Base-by-base conservation (phyloP, 495 filamentous ascomycete species). In the Aspergillus conjunctus region DNA sequence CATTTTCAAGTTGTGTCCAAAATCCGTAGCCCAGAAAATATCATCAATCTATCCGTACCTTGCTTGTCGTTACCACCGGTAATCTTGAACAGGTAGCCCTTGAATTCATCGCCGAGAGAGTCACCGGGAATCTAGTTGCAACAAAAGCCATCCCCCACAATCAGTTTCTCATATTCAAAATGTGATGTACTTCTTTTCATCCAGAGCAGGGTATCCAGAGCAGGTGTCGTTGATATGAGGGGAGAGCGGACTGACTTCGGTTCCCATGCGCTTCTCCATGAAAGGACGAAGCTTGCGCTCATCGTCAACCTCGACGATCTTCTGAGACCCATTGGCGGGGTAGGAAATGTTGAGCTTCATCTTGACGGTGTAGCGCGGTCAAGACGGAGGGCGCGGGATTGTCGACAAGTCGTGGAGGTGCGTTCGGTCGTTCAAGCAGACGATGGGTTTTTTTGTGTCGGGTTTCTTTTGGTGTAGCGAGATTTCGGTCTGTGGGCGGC, bases 41-140 rank as follows among this genome's bases (percentile, higher is more conserved):
- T 45, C 33, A 39, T 48, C 22, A 46, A 4, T 60, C 66, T 43
- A 58, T 45, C 39, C 76, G 68, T 77, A 79, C 76, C 94, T 84
- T 98, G 94, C 90, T 98, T 98, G 90, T 98, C 94, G 88, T 98
- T 98, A 78, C 95, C 94, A 76, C 94, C 94, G 72, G 94, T 98
- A 82, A 98, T 97, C 76, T 88, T 90, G 75, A 81, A 76, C 54
- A 81, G 60, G 83, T 98, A 98, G 77, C 94, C 94, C 85, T 94
- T 95, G 89, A 93, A 98, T 82, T 98, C 94, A 75, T 96, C 90
- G 67, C 94, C 95, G 71, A 98, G 87, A 74, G 87, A 88, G 80
- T 98, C 94, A 73, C 87, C 94, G 64, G 87, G 79, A 66, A 81
- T 68, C 77, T 79, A 71, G 65, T 26, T 72, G 41, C 58, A 58